Conservation (phyloP, 1,284 basidiomycete species). For the Apiotrichum domesticum region DNA sequence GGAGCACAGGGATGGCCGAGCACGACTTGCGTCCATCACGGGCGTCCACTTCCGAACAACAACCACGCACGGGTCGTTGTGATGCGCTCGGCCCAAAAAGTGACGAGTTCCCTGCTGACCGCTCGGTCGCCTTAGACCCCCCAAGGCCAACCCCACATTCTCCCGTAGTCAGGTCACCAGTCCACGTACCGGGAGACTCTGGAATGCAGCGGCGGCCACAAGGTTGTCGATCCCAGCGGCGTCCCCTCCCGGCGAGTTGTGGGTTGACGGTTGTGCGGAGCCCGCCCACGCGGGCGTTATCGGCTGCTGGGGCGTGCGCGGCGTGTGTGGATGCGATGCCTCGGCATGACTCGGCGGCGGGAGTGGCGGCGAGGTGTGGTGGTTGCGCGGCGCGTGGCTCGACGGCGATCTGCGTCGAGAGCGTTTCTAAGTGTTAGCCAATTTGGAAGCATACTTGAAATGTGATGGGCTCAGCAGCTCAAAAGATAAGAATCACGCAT, state of each 20-base stretch:
- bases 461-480: too few species aligned
- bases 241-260: slow-evolving; percentile 1
- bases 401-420: slow-evolving; percentile 10
- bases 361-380: neutral
- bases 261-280: slow-evolving; percentile 1
- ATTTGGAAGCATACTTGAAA: too few species aligned
- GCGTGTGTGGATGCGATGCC: neutral
- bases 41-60: neutral
- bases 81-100: too few species aligned
- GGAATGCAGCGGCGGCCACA: slow-evolving; percentile 17
- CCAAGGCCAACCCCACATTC: too few species aligned
- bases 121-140: too few species aligned
- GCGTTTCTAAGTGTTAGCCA: slow-evolving; percentile 10
- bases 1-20: too few species aligned
- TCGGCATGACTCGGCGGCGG: neutral
- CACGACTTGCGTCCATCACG: too few species aligned
- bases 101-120: too few species aligned
- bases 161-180: neutral
- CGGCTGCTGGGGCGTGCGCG: neutral
- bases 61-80: too few species aligned
- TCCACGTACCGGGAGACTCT: slow-evolving; percentile 9
- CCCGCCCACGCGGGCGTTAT: neutral
- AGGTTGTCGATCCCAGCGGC: slow-evolving; percentile 18
- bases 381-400: neutral
- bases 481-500: too few species aligned